These are phyloP conservation scores for Starmerella bombicola DNA, from an alignment of 805 yeast genomes.

Conservation along the genomic window DNA sequence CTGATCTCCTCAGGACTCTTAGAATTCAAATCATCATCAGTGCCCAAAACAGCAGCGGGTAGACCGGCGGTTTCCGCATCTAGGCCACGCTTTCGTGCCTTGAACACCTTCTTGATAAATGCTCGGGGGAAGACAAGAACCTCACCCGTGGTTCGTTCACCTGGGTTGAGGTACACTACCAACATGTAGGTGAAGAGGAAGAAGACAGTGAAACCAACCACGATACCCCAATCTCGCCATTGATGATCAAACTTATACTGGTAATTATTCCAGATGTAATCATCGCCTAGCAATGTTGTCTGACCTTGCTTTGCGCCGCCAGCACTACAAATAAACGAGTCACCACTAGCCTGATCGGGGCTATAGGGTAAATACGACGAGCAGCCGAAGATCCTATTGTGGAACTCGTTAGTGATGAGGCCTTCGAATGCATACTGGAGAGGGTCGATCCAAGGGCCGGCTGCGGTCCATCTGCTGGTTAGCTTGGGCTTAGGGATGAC, in stretches of 20 bases:
- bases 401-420: constrained; percentile 54
- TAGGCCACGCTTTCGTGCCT: constrained; percentile 4
- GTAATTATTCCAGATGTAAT: constrained; percentile 39
- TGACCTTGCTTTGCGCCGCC: constrained; percentile 50
- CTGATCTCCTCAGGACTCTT: constrained; percentile 1
- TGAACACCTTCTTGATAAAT: constrained; percentile 12
- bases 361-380: constrained; percentile 39
- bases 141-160: constrained; percentile 28
- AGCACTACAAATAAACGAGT: constrained; percentile 48
- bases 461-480: constrained; percentile 57
- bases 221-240: constrained; percentile 73
- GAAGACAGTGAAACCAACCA: constrained; percentile 40
- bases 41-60: constrained; percentile 26
- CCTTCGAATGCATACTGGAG: constrained; percentile 49
- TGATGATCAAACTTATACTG: constrained; percentile 44
- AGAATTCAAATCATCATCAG: constrained; percentile 21
- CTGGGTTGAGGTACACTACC: constrained; percentile 24
- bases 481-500: constrained; percentile 47
- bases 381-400: constrained; percentile 44
- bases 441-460: constrained; percentile 51
- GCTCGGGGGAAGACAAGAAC: constrained; percentile 23
- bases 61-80: constrained; percentile 5
- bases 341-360: constrained; percentile 34
- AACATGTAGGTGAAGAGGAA: constrained; percentile 31
- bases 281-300: constrained; percentile 44